Percentiles rank a stretch among this genome's conserved stretches.
phyloP scores from a whole-genome alignment of 495 filamentous ascomycete genomes.

The Aspergillus cavernicola region DNA sequence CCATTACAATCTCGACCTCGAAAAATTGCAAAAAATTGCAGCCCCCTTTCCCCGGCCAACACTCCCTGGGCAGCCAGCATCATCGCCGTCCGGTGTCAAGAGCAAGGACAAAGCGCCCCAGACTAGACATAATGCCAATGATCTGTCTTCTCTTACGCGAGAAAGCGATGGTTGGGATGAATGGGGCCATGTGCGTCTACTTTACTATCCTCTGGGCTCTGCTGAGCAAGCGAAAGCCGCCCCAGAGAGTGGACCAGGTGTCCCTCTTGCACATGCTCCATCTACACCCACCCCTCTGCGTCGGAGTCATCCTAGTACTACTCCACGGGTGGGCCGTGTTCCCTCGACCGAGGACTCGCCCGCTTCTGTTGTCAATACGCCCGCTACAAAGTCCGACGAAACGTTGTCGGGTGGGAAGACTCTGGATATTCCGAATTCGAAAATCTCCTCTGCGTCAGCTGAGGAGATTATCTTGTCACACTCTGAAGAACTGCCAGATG shows the following conservation, averaged over 20 bases:
- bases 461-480: conserved; percentile 65
- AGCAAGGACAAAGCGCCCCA: conserved; percentile 66
- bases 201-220: conserved; percentile 54
- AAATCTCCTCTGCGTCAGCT: conserved; percentile 55
- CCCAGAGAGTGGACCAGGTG: conserved; percentile 27
- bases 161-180: conserved; percentile 57
- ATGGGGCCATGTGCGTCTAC: conserved; percentile 62
- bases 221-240: conserved; percentile 28
- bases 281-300: conserved; percentile 51
- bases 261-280: conserved; percentile 29
- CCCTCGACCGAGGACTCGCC: conserved; percentile 53
- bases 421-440: conserved; percentile 67
- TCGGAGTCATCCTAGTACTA: conserved; percentile 50
- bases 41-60: conserved; percentile 74
- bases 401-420: conserved; percentile 49
- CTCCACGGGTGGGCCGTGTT: conserved; percentile 46
- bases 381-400: conserved; percentile 34
- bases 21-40: conserved; percentile 78
- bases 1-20: conserved; percentile 93
- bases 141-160: conserved; percentile 67
- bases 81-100: conserved; percentile 54
- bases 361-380: conserved; percentile 22
- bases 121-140: conserved; percentile 60
- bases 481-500: conserved; percentile 63
- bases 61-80: conserved; percentile 32